Base-by-base conservation (phyloP, 1,139 yeast genomes). In the Yamadazyma trypodendri region DNA sequence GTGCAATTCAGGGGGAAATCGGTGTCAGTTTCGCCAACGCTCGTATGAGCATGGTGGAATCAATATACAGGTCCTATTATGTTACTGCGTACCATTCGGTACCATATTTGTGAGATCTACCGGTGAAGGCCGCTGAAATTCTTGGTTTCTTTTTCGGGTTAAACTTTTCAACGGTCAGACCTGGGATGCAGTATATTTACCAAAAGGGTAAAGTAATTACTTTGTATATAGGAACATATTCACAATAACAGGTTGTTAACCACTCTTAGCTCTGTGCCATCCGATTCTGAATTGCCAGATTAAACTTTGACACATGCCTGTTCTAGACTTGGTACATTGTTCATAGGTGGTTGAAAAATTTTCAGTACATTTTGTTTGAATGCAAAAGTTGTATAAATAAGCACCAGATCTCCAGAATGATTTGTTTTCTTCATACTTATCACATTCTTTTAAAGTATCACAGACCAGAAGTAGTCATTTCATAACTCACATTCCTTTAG, bases 401-500 rank as follows among this genome's bases (percentile, higher is more conserved):
- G 28, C 21, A 17, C 28, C 28, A 10, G 3, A 22, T 18, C 22
- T 28, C 20, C 16, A n/a, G 3, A n/a, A 20, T 20, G 24, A 18
- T 29, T 29, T 29, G 7, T 4, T 4, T 29, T 29, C 32, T 29
- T 29, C 24, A 29, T 29, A 29, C 24, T 29, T 29, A 20, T 13
- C 14, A 29, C 24, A 20, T 29, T 20, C 24, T 15, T 18, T 21
- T 21, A 29, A 29, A 29, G 32, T 20, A 24, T 15, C 29, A 27
- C 12, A 12, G 16, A 5, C 4, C 20, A 16, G 16, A 6, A 28
- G 16, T 16, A 27, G 23, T 34, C 39, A 31, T 36, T 39, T 18
- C 29, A 24, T 34, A 27, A 23, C 28, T 28, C 39, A 25, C 45
- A 36, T 37, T 39, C 32, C 18, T 35, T 38, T 34, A 23, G 32